Evolutionary conservation across 1,284 basidiomycete genomes (phyloP).

Genomic region (Pholiota adiposa): DNA sequence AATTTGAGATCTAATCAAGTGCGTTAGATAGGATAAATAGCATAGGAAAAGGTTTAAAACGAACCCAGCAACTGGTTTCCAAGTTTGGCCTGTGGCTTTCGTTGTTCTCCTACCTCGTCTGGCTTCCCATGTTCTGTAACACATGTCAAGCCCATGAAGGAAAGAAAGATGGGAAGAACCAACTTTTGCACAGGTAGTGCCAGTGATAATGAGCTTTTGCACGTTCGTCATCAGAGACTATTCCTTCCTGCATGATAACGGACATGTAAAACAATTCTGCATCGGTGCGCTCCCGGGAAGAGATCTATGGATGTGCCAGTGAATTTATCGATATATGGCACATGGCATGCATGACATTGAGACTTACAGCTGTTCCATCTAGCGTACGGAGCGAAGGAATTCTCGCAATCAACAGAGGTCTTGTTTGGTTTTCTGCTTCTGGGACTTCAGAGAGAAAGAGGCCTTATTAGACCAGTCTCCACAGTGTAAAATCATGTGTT

Average conservation of each 20-base stretch:
- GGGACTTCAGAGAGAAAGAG: constrained; percentile 36
- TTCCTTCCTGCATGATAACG: constrained; percentile 51
- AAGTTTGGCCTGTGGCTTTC: constrained; percentile 54
- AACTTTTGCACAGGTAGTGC: constrained; percentile 65
- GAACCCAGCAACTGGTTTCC: constrained; percentile 66
- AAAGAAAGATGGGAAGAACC: constrained; percentile 31
- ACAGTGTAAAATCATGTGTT: constrained; percentile 7
- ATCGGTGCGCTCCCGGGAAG: constrained; percentile 77
- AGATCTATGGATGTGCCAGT: constrained; percentile 52
- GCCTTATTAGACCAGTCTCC: not conserved
- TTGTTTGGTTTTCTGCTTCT: constrained; percentile 48
- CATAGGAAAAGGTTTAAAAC: constrained; percentile 16
- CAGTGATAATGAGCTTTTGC: constrained; percentile 63
- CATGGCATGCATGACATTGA: constrained; percentile 7
- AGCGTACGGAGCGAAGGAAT: constrained; percentile 66
- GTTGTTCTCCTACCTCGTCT: constrained; percentile 37
- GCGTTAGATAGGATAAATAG: not conserved
- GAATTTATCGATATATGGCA: constrained; percentile 6
- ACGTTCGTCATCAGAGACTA: constrained; percentile 49
- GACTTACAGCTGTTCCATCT: constrained; percentile 69
- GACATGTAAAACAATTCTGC: constrained; percentile 87
- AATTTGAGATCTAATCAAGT: constrained; percentile 24
- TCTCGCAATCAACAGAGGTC: constrained; percentile 75
- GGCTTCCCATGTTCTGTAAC: constrained; percentile 66
- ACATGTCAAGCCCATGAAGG: constrained; percentile 6